Evolutionary conservation across 495 filamentous ascomycete genomes (phyloP), one percentile per base, ranked within the genome.

Genomic region (Neurospora discreta): DNA sequence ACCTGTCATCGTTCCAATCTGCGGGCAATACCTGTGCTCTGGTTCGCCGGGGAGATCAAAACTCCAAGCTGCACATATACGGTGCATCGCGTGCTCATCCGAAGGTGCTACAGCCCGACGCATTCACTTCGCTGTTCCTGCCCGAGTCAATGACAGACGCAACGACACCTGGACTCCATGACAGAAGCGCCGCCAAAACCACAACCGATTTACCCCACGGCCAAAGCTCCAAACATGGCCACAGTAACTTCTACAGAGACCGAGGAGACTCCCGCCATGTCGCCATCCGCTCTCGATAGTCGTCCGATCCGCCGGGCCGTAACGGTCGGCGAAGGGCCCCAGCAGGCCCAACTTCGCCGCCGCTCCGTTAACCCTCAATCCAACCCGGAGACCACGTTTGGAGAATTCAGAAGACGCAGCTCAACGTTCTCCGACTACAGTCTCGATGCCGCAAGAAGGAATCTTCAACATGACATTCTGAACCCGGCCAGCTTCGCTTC

Each of bases 351-450:
- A 39, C 39, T 68, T 7, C 74, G 72, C 40, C 69, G 76, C 41
- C 68, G 71, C 39, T 39, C 69, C 10, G 42, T 26, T 1, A 52
- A 70, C 18, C 38, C 69, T 58, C 23, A 71, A 1, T 68, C 71
- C 71, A 73, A 78, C 39, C 76, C 77, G 42, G 71, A 75, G 39
- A 73, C 74, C 40, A 73, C 78, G 67, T 75, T 77, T 38, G 75
- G 75, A 36, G 71, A 76, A 38, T 73, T 76, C 44, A 84, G 87
- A 44, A 87, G 92, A 69, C 88, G 92, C 74, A 91, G 89, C 82
- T 95, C 92, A 30, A 89, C 86, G 30, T 87, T 94, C 68, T 94
- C 93, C 1, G 90, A 92, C 70, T 88, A 87, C 67, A 88, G 84
- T 71, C 74, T 92, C 18, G 88, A 86, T 69, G 92, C 93, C 72